Conservation (phyloP, 805 yeast species). For the Pichia rugopelliculosa region DNA sequence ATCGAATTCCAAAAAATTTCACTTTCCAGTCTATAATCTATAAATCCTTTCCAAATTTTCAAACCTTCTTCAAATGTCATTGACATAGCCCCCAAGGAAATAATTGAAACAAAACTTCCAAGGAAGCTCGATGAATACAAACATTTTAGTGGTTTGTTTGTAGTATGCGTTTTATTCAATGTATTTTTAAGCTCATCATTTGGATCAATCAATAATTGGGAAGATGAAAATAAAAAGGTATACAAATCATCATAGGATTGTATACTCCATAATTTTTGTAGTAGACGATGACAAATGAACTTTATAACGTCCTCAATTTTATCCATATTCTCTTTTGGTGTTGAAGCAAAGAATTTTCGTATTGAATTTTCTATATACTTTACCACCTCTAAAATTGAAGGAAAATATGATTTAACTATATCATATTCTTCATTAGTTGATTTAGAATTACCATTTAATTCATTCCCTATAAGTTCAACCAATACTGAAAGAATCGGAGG, state of each 20-base stretch:
- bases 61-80: conserved; percentile 41
- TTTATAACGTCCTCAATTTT: conserved; percentile 20
- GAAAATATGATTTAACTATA: conserved; percentile 18
- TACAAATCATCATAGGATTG: conserved; percentile 42
- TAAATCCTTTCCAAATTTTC: conserved; percentile 36
- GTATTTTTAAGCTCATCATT: neutral
- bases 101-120: conserved; percentile 39
- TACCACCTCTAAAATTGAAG: conserved; percentile 21
- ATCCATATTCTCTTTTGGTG: neutral
- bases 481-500: conserved; percentile 35
- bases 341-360: conserved; percentile 4
- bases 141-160: conserved; percentile 15
- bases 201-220: conserved; percentile 29
- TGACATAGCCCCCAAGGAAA: conserved; percentile 34
- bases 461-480: conserved; percentile 35
- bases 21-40: conserved; percentile 29
- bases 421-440: neutral
- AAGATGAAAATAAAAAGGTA: conserved; percentile 28
- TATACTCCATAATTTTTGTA: conserved; percentile 36
- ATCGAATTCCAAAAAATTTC: conserved; percentile 12
- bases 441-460: neutral
- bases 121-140: conserved; percentile 35
- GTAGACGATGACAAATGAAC: conserved; percentile 21
- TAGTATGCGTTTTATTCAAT: conserved; percentile 15
- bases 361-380: conserved; percentile 14